phyloP scores from a whole-genome alignment of 2,329 filamentous ascomycete species.

The Botrytis pseudocinerea region DNA sequence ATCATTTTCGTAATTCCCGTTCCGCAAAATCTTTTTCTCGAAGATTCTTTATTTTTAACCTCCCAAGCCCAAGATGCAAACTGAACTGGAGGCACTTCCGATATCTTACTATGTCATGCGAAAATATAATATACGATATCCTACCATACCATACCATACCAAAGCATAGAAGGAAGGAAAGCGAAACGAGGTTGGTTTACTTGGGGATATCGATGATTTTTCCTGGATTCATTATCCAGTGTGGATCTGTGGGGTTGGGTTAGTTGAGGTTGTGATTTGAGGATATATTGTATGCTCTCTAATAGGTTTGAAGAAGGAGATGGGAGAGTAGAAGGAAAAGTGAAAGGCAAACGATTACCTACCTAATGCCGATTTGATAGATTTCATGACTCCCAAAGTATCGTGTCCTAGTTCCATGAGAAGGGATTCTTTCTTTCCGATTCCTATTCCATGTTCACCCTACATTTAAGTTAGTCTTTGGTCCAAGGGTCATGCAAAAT shows the following conservation, averaged over 20 bases:
- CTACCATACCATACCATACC: background rate
- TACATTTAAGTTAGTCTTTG: conserved; percentile 18
- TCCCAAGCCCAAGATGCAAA: background rate
- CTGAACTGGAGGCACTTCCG: background rate
- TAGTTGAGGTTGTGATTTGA: background rate
- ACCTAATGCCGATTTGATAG: conserved; percentile 71
- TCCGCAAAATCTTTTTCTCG: background rate
- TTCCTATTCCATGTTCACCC: conserved; percentile 82
- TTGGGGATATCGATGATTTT: conserved; percentile 76
- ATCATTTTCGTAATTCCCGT: background rate
- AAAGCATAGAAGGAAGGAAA: background rate
- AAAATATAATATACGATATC: background rate
- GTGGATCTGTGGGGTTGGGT: conserved; percentile 56
- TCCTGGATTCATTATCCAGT: conserved; percentile 88
- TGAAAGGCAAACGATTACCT: background rate
- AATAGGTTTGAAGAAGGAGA: background rate
- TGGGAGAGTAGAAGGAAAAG: background rate
- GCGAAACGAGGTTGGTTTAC: background rate
- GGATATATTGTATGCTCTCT: no score
- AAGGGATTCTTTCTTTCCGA: conserved; percentile 81
- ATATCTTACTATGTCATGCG: background rate
- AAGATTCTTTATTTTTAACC: background rate
- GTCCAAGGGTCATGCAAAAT: background rate
- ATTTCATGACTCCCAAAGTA: conserved; percentile 81
- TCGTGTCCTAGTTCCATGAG: conserved; percentile 77